These are phyloP conservation scores for Lithospermum erythrorhizon DNA, from an alignment of 257 asterid species.

Conservation along the genomic window DNA sequence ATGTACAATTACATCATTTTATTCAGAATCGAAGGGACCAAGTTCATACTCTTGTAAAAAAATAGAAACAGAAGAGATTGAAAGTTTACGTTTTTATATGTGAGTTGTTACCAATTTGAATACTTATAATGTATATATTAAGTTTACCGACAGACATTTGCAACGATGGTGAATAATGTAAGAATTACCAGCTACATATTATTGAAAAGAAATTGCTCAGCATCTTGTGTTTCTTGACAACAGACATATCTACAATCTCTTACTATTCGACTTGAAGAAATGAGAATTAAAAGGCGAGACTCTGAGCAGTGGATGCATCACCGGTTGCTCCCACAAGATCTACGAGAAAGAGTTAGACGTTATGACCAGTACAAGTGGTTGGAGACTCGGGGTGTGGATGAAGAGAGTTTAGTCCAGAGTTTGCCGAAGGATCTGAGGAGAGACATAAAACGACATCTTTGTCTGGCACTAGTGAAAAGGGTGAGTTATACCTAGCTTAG, in stretches of 20 bases:
- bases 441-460: constrained; percentile 95
- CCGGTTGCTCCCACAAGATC: constrained; percentile 87
- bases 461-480: constrained; percentile 95
- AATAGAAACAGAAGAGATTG: too few relatives aligned
- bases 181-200: background rate
- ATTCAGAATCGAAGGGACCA: too few relatives aligned
- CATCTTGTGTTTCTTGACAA: constrained; percentile 4
- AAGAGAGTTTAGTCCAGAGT: constrained; percentile 76
- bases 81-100: too few relatives aligned
- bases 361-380: constrained; percentile 97
- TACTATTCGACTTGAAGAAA: constrained; percentile 95
- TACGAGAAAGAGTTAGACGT: constrained; percentile 88
- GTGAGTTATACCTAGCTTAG: constrained; percentile 24
- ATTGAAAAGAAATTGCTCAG: background rate
- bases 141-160: too few relatives aligned
- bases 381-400: constrained; percentile 98
- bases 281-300: constrained; percentile 98
- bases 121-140: too few relatives aligned
- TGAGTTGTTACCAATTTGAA: too few relatives aligned
- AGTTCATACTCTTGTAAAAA: too few relatives aligned
- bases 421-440: constrained; percentile 93
- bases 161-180: too few relatives aligned
- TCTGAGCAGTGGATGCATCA: constrained; percentile 99
- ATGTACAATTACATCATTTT: too few relatives aligned
- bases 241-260: constrained; percentile 99